Evolutionary conservation across 2,329 filamentous ascomycete genomes (phyloP), one percentile per base, ranked within the genome.

Genomic region (Cordyceps cateniannulata): DNA sequence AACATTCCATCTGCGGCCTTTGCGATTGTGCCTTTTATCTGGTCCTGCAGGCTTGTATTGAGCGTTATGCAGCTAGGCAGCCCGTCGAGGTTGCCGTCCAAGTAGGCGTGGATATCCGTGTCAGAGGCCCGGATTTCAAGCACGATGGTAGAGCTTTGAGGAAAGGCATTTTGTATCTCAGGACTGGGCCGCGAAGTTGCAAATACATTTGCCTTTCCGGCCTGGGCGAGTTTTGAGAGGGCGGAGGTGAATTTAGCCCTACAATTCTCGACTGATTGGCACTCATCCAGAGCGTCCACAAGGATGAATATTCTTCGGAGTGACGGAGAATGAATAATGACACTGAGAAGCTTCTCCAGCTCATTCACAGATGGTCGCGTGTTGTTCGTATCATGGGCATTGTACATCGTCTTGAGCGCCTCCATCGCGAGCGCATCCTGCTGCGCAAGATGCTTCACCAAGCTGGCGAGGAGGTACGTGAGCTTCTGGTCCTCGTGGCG

Each of bases 371-470:
- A 20, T 20, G 42, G 42, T 5, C 8, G 18, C n/a, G 42, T 45
- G 18, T 7, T 0, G 45, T n/a, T 1, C 14, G 14, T n/a, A 8
- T 48, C 24, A 27, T 45, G 45, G 3, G 18, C 5, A 27, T 14
- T 48, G 14, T 20, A 20, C 9, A 45, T 18, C 12, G 42, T 5
- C 12, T 45, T 45, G n/a, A 45, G n/a, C 3, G 42, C 0, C 63
- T 62, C 2, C 73, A 72, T 1, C 76, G 12, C 5, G 63, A 62
- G 14, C 5, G 42, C 10, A 24, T 53, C 42, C n/a, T 45, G 42
- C n/a, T 72, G 62, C 2, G 60, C 59, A 4, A 80, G 65, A 62
- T 80, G 77, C 59, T 70, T 75, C 5, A 78, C 53, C 0, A 80
- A 25, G 54, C 65, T 73, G 2, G 66, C 60, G 0, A 77, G 53